Conservation (phyloP, 2,329 filamentous ascomycete species). For the Magnaporthiopsis poae region DNA sequence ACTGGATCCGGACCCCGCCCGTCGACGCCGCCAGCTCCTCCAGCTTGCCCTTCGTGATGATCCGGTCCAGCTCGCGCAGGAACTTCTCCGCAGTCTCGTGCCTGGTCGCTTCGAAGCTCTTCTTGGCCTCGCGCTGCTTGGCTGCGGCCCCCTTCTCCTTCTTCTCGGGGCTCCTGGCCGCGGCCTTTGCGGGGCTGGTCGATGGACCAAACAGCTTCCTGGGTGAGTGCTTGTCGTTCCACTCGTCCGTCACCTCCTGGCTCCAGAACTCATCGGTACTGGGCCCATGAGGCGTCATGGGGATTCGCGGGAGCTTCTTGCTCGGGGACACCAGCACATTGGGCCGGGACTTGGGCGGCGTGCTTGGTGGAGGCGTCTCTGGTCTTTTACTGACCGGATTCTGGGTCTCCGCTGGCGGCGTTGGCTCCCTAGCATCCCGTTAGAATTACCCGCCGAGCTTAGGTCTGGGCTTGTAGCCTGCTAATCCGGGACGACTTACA, state of each 20-base stretch:
- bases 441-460: neutral
- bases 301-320: constrained; percentile 33
- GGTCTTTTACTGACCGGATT: neutral
- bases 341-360: constrained; percentile 10
- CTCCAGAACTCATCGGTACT: constrained; percentile 52
- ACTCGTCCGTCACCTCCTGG: constrained; percentile 48
- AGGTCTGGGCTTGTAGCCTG: neutral
- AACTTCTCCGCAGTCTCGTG: constrained; percentile 54
- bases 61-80: constrained; percentile 56
- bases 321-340: constrained; percentile 21
- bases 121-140: constrained; percentile 36
- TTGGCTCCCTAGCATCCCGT: neutral
- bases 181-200: constrained; percentile 6
- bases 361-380: constrained; percentile 13
- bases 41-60: constrained; percentile 53
- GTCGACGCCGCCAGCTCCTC: constrained; percentile 47
- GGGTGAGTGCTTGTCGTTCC: constrained; percentile 49
- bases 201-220: constrained; percentile 20
- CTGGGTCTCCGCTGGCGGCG: neutral
- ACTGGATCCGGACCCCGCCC: constrained; percentile 61
- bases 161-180: constrained; percentile 15
- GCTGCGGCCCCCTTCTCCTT: constrained; percentile 24
- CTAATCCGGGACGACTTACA: constrained; percentile 6
- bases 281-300: constrained; percentile 42
- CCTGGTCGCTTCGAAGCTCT: constrained; percentile 53